These are phyloP conservation scores for Drechslerella stenobrocha DNA, from an alignment of 2,329 filamentous ascomycete species.

Conservation along the genomic window DNA sequence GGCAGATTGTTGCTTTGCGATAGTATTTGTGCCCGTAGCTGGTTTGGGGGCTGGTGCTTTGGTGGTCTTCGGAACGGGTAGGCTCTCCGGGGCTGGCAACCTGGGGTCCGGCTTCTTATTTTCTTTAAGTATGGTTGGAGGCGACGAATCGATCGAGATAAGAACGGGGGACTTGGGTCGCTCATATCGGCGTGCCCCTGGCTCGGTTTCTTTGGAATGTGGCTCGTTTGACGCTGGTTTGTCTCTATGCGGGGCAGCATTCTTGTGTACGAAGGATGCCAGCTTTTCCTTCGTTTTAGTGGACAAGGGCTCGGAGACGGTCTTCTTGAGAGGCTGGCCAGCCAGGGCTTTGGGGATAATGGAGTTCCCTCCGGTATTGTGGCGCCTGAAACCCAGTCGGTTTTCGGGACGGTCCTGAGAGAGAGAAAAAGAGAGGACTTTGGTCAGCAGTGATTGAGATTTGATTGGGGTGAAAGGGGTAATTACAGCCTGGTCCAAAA, in stretches of 20 bases:
- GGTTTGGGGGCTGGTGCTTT: constrained; percentile 15
- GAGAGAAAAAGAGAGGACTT: background rate
- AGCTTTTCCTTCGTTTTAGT: constrained; percentile 28
- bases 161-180: constrained; percentile 8
- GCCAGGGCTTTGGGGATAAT: constrained; percentile 41
- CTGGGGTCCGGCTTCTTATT: constrained; percentile 1
- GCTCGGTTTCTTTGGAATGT: constrained; percentile 8
- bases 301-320: constrained; percentile 28
- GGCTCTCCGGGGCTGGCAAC: constrained; percentile 4
- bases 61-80: background rate
- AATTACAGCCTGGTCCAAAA: constrained; percentile 41
- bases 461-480: background rate
- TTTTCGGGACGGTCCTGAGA: constrained; percentile 32
- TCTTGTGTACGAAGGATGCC: constrained; percentile 25
- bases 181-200: constrained; percentile 2
- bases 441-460: constrained; percentile 5
- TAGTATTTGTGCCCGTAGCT: background rate
- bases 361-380: constrained; percentile 32
- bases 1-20: background rate
- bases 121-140: constrained; percentile 18
- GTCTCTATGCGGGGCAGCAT: constrained; percentile 7
- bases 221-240: background rate
- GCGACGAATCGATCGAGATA: constrained; percentile 27
- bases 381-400: constrained; percentile 35
- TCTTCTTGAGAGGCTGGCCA: constrained; percentile 46